A percentile compares a stretch with the other conserved stretches of the same genome.
phyloP scores from a whole-genome alignment of 805 yeast genomes.

The Kodamaea neixiangensis region DNA sequence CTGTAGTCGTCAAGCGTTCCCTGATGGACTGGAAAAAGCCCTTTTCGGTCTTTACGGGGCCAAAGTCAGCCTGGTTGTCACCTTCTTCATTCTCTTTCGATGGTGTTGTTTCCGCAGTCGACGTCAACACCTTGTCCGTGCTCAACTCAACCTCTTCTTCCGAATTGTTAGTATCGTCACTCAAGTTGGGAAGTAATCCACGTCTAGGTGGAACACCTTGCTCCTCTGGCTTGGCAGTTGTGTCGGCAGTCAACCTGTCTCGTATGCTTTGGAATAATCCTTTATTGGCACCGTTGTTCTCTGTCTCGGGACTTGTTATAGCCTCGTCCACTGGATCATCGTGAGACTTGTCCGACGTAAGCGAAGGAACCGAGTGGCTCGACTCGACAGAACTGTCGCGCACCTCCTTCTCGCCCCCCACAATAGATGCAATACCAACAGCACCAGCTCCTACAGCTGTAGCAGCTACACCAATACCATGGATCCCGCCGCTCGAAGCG shows the following conservation, averaged over 20 bases:
- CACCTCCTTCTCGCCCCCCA: conserved; percentile 4
- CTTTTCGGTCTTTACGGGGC: conserved; percentile 19
- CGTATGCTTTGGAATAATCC: conserved; percentile 39
- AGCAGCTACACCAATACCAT: conserved; percentile 7
- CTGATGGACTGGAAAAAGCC: conserved; percentile 38
- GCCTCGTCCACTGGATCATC: conserved; percentile 7
- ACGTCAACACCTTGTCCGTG: conserved; percentile 19
- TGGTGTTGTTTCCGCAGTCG: conserved; percentile 37
- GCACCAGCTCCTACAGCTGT: conserved; percentile 11
- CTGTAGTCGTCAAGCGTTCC: conserved; percentile 25
- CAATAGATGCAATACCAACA: conserved; percentile 11
- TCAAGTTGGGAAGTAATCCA: neutral
- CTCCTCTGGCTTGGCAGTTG: neutral
- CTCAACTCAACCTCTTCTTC: conserved; percentile 20
- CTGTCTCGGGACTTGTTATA: neutral
- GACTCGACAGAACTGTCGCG: conserved; percentile 1
- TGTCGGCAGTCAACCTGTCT: conserved; percentile 25
- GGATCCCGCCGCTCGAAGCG: neutral
- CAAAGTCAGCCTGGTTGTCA: conserved; percentile 10
- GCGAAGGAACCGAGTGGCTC: conserved; percentile 8
- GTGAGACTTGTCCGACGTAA: conserved; percentile 12
- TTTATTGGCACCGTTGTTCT: conserved; percentile 17
- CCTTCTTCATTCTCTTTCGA: conserved; percentile 21
- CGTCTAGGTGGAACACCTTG: conserved; percentile 4
- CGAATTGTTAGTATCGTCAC: conserved; percentile 10